These are phyloP conservation scores for Nakazawaea molendinolei DNA, from an alignment of 805 yeast genomes.

Conservation along the genomic window DNA sequence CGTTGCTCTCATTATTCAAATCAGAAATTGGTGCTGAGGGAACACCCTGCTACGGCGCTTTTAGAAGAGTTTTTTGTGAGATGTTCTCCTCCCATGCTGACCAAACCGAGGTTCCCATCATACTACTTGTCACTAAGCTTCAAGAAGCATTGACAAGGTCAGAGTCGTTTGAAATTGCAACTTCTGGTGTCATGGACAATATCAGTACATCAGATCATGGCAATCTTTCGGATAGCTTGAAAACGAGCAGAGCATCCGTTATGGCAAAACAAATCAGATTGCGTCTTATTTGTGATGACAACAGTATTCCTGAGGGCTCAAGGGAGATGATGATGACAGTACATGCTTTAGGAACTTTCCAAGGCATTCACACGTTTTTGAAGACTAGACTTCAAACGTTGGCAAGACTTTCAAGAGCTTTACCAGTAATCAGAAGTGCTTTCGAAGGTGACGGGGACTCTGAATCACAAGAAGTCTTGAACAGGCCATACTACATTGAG, in stretches of 20 bases:
- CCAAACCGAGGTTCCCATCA: conserved; percentile 27
- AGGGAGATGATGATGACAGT: conserved; percentile 36
- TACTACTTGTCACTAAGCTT: conserved; percentile 45
- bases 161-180: conserved; percentile 63
- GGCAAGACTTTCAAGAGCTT: conserved; percentile 16
- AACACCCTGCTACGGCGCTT: conserved; percentile 35
- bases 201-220: conserved; percentile 19
- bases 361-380: conserved; percentile 42
- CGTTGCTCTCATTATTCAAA: conserved; percentile 31
- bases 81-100: conserved; percentile 25
- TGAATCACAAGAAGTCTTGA: conserved; percentile 11
- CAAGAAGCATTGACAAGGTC: conserved; percentile 70
- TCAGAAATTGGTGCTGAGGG: conserved; percentile 20
- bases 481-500: conserved; percentile 37
- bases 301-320: conserved; percentile 21
- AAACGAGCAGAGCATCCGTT: conserved; percentile 38
- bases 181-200: conserved; percentile 30
- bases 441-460: conserved; percentile 12
- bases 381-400: conserved; percentile 32
- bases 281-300: conserved; percentile 38
- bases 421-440: conserved; percentile 9
- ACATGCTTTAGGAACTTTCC: conserved; percentile 57
- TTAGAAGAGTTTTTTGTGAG: conserved; percentile 35
- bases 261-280: conserved; percentile 69
- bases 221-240: conserved; percentile 13